Evolutionary conservation across 176 grass and related monocot genomes (phyloP).

Genomic region (Ananas comosus): DNA sequence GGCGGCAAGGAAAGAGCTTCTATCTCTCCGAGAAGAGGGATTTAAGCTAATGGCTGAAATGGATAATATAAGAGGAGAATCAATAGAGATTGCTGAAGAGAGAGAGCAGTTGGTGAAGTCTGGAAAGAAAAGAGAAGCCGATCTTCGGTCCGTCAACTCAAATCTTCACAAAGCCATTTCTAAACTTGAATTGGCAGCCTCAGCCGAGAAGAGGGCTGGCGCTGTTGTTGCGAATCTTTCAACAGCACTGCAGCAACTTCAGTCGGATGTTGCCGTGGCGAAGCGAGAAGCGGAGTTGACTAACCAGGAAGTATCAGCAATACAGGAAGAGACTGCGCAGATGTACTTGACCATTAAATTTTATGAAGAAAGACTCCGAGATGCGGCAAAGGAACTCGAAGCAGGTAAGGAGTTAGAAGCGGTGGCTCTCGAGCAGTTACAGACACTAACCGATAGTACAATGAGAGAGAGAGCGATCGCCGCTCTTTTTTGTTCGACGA

Average conservation of each 20-base stretch:
- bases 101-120: not conserved
- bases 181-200: not conserved
- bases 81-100: not conserved
- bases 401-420: not conserved
- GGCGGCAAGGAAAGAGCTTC: not conserved
- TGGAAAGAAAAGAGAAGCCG: not conserved
- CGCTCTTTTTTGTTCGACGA: not conserved
- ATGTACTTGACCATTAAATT: not conserved
- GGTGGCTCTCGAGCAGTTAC: not conserved
- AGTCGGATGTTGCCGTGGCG: not conserved
- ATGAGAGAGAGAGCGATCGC: slow-evolving; percentile 16
- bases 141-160: not conserved
- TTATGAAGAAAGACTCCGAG: not conserved
- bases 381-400: not conserved
- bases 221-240: slow-evolving; percentile 1
- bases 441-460: slow-evolving; percentile 4
- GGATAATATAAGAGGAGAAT: not conserved
- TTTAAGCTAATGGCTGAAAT: slow-evolving; percentile 9
- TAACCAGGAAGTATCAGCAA: not conserved
- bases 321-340: not conserved
- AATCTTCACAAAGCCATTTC: slow-evolving; percentile 5
- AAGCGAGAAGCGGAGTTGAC: slow-evolving; percentile 3
- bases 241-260: slow-evolving; percentile 3
- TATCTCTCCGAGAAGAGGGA: not conserved
- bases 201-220: slow-evolving; percentile 11